phyloP scores from a whole-genome alignment of 2,329 filamentous ascomycete genomes.

The Nannizziopsis arthrosporioides region DNA sequence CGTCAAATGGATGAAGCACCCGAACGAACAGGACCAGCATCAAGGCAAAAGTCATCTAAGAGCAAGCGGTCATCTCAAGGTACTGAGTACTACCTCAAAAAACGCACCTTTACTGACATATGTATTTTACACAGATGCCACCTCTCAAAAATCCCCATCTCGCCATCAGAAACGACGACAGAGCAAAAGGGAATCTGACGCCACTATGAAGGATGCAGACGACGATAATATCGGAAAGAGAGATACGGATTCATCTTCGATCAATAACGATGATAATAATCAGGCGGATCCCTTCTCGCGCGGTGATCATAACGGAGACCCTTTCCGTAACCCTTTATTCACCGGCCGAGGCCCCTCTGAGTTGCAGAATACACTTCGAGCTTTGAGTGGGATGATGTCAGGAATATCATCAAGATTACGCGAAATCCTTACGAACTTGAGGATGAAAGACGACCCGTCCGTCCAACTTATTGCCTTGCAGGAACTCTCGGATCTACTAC shows the following conservation, averaged over 20 bases:
- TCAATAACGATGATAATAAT: constrained; percentile 57
- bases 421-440: constrained; percentile 62
- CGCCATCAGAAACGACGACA: constrained; percentile 44
- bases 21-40: constrained; percentile 48
- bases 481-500: constrained; percentile 80
- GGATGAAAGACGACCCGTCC: constrained; percentile 72
- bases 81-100: constrained; percentile 18
- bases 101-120: not conserved
- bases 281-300: constrained; percentile 23
- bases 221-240: constrained; percentile 36
- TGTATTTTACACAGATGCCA: constrained; percentile 22
- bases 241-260: constrained; percentile 46
- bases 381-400: constrained; percentile 83
- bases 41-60: constrained; percentile 61
- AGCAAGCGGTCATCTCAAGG: constrained; percentile 54
- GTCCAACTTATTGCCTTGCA: constrained; percentile 84
- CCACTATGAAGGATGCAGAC: constrained; percentile 58
- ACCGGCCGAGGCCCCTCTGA: constrained; percentile 52
- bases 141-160: constrained; percentile 24
- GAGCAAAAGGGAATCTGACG: constrained; percentile 50
- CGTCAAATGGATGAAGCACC: constrained; percentile 54
- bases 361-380: constrained; percentile 69
- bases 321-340: constrained; percentile 53
- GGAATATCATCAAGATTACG: constrained; percentile 69
- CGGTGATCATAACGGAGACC: constrained; percentile 55